A percentile compares a stretch with the other conserved stretches of the same genome.
These are phyloP conservation scores for Apophysomyces ossiformis DNA, from an alignment of 371 early-diverging fungal species.

Conservation along the genomic window DNA sequence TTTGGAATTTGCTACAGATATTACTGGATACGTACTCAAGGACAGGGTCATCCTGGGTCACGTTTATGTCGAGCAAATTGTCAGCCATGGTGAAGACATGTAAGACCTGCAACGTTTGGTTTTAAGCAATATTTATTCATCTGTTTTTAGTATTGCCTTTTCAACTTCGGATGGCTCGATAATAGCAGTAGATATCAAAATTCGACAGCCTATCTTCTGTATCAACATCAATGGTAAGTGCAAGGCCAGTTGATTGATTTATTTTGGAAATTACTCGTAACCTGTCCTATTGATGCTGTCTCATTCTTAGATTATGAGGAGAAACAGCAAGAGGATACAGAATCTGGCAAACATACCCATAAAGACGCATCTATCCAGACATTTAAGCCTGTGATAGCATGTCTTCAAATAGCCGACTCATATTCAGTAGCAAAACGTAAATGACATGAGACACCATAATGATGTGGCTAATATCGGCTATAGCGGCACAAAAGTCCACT, in stretches of 20 bases:
- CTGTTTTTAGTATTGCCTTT: constrained; percentile 24
- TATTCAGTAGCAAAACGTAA: constrained; percentile 2
- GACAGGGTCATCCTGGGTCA: not conserved
- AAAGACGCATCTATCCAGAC: not conserved
- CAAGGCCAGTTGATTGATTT: too few relatives aligned
- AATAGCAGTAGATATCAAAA: constrained; percentile 23
- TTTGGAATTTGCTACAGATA: constrained; percentile 5
- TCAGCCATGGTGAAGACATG: constrained; percentile 29
- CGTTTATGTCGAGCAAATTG: constrained; percentile 18
- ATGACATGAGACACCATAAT: not conserved
- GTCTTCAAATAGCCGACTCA: not conserved
- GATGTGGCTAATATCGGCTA: not conserved
- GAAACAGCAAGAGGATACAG: not conserved
- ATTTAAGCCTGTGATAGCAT: not conserved
- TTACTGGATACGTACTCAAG: not conserved
- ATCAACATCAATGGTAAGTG: constrained; percentile 28
- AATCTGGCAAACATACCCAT: not conserved
- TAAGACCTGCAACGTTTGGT: constrained; percentile 10
- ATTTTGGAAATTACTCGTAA: not conserved
- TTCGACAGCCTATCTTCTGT: constrained; percentile 19
- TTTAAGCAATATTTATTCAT: not conserved
- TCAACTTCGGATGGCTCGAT: constrained; percentile 26
- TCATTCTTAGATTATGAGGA: not conserved
- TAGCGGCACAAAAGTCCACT: constrained; percentile 1
- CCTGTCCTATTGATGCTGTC: not conserved